Base-by-base conservation (phyloP, 345 rosid species). In the Hypericum androsaemum region DNA sequence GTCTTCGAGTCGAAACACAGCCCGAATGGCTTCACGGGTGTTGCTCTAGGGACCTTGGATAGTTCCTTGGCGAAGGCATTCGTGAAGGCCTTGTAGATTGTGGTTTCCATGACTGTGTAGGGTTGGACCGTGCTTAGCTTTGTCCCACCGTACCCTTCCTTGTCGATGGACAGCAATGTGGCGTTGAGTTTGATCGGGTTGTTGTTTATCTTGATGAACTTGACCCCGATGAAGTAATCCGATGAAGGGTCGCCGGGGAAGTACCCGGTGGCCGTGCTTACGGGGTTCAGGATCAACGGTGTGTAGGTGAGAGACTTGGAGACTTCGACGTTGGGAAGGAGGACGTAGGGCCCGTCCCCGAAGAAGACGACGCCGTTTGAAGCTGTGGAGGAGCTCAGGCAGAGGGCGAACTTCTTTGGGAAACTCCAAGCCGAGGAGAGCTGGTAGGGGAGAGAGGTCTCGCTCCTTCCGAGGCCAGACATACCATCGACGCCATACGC, bases 111-210 rank as follows among this genome's bases (percentile, higher is more conserved):
- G 8, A 55, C 40, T 0, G 80, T 59, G 63, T 74, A 74, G 0
- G 70, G 75, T 13, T 35, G 17, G 0, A 60, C 44, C 4, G 81
- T 68, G 69, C 74, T 72, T 58, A 82, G 50, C 60, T 62, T 72
- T 1, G 84, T 74, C 6, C 88, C 84, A 8, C 61, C 53, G 54
- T 46, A 50, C 6, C 65, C 66, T 32, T 53, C 14, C 47, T 46
- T 22, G 10, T 61, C 32, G 9, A 61, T 52, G 0, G 52, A 37
- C 5, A 61, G 43, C 44, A 61, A 7, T 5, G 42, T 61, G 8
- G 9, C 43, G 44, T 53, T 39, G 2, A 61, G 0, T n/a, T 17
- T 22, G 16, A 61, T 39, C 5, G 0, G 8, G 13, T 61, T 61
- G 2, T 46, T 58, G 13, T 43, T 47, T 8, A 61, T 22, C 9